Percentiles rank a stretch among this genome's conserved stretches.
These are phyloP conservation scores for Moringa oleifera DNA, from an alignment of 345 rosid genomes.

Conservation along the genomic window DNA sequence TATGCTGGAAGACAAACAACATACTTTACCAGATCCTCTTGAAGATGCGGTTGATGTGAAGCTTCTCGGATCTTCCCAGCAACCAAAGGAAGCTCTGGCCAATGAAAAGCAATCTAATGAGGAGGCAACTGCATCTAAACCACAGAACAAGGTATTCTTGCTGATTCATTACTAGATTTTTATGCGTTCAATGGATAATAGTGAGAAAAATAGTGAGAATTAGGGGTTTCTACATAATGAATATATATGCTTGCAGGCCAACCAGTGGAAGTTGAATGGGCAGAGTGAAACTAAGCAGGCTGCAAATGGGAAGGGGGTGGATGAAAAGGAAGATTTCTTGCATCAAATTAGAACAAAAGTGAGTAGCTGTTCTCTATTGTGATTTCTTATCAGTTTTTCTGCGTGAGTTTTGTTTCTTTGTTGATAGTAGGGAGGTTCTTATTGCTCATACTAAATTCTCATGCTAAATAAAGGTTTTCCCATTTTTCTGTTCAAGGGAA, in stretches of 20 bases:
- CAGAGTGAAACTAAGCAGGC: slow-evolving; percentile 35
- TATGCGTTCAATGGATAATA: not conserved
- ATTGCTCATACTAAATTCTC: no score
- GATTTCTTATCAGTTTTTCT: not conserved
- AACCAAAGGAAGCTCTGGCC: slow-evolving; percentile 30
- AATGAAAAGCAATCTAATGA: slow-evolving; percentile 27
- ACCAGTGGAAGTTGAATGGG: slow-evolving; percentile 36
- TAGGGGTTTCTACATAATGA: slow-evolving; percentile 10
- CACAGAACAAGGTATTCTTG: slow-evolving; percentile 42
- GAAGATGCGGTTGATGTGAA: slow-evolving; percentile 31
- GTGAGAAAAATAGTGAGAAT: not conserved
- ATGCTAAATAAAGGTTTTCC: no score
- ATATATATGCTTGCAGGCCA: slow-evolving; percentile 29
- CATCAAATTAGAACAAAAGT: slow-evolving; percentile 85
- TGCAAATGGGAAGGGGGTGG: slow-evolving; percentile 32
- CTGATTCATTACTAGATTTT: not conserved
- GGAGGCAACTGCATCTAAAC: slow-evolving; percentile 27
- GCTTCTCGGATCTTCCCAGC: slow-evolving; percentile 22
- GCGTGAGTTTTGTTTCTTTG: not conserved
- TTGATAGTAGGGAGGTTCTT: no score
- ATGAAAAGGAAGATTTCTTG: slow-evolving; percentile 70
- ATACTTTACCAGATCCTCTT: slow-evolving; percentile 26
- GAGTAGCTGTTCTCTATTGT: slow-evolving; percentile 25
- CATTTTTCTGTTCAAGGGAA: no score
- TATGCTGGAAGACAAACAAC: slow-evolving; percentile 27